Conservation (phyloP, 176 grass and related monocot species). For the Alopecurus myosuroides region DNA sequence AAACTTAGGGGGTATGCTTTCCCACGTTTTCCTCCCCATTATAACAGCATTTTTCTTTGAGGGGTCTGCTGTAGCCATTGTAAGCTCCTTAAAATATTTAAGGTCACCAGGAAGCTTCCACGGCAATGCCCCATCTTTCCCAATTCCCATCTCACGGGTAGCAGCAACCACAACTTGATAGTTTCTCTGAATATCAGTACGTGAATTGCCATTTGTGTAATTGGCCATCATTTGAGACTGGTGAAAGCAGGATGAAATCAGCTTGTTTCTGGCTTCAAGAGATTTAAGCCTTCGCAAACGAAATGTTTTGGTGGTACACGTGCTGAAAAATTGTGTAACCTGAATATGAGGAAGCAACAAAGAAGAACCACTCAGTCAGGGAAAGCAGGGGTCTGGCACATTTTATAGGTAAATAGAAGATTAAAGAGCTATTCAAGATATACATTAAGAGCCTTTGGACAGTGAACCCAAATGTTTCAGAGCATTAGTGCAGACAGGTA, state of each 20-base stretch:
- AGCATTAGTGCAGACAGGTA: neutral
- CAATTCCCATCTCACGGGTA: constrained; percentile 77
- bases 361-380: neutral
- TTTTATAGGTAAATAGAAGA: neutral
- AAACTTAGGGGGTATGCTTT: constrained; percentile 60
- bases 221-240: neutral
- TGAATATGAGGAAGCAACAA: constrained; percentile 15
- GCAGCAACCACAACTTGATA: constrained; percentile 81
- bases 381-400: neutral
- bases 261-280: neutral
- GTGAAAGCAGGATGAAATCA: neutral
- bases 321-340: constrained; percentile 12
- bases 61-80: constrained; percentile 51
- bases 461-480: neutral
- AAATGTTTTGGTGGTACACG: neutral
- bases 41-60: constrained; percentile 87
- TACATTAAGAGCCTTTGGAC: neutral
- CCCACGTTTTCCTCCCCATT: constrained; percentile 98
- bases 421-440: neutral
- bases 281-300: neutral
- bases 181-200: constrained; percentile 28
- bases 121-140: constrained; percentile 62
- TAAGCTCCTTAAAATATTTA: constrained; percentile 80
- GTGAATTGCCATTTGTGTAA: constrained; percentile 29
- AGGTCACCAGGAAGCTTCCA: constrained; percentile 78